A percentile compares a stretch with the other conserved stretches of the same genome.
Evolutionary conservation across 2,329 filamentous ascomycete species (phyloP).

Genomic region (Verticillium klebahnii): DNA sequence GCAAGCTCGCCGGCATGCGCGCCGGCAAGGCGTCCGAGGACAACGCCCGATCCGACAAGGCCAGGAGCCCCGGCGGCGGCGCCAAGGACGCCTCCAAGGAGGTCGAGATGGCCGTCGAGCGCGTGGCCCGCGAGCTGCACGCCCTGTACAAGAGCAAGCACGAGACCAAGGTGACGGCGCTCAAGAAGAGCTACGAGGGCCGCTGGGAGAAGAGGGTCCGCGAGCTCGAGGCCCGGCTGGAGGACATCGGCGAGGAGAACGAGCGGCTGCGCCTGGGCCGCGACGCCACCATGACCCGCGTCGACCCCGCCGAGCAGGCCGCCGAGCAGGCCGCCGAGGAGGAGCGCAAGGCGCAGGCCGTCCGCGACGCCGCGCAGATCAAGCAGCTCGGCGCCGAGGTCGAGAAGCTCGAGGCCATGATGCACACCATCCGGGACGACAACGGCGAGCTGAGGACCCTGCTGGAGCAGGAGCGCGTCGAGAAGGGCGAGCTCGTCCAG

Average conservation of each 20-base stretch:
- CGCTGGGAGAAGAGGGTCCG: conserved; percentile 85
- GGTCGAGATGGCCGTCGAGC: conserved; percentile 81
- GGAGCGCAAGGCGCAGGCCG: conserved; percentile 53
- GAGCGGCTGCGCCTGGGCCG: conserved; percentile 64
- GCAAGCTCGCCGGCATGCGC: conserved; percentile 69
- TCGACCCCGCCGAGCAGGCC: conserved; percentile 40
- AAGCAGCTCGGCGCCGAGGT: conserved; percentile 69
- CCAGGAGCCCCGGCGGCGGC: conserved; percentile 24
- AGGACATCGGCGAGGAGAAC: conserved; percentile 67
- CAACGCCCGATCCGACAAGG: conserved; percentile 30
- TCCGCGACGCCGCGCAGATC: conserved; percentile 62
- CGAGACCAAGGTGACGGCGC: conserved; percentile 87
- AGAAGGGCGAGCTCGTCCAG: conserved; percentile 78
- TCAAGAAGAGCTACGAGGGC: conserved; percentile 80
- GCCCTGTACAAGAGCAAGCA: conserved; percentile 95
- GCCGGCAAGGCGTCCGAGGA: conserved; percentile 48
- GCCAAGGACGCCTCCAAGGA: conserved; percentile 43
- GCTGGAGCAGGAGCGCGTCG: conserved; percentile 70
- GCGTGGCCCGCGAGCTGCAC: conserved; percentile 91
- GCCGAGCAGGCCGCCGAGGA: conserved; percentile 40
- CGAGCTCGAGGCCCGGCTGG: conserved; percentile 69
- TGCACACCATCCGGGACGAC: conserved; percentile 64
- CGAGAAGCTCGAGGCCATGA: conserved; percentile 68
- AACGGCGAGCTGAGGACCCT: conserved; percentile 61
- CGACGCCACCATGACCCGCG: conserved; percentile 61